Evolutionary conservation across 495 filamentous ascomycete species (phyloP).

Genomic region (Daldinia bambusicola): DNA sequence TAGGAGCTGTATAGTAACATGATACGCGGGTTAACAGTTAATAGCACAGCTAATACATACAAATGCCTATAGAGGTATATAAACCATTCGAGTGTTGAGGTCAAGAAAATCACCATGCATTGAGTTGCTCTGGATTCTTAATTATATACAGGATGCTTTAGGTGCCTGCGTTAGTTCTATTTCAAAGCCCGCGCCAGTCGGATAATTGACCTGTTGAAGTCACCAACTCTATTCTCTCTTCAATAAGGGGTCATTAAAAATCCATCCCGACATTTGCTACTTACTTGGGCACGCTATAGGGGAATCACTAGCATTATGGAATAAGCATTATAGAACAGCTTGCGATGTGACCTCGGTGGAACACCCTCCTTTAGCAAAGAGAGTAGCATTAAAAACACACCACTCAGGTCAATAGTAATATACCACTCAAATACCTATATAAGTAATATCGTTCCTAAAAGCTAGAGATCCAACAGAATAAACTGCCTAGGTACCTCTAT

Average conservation of each 20-base stretch:
- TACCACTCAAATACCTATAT: background rate
- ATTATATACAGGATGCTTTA: too few species aligned
- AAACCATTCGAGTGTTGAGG: too few species aligned
- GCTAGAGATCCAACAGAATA: background rate
- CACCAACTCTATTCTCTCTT: background rate
- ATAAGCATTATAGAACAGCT: constrained; percentile 6
- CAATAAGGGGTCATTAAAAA: background rate
- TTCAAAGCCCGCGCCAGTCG: too few species aligned
- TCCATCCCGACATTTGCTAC: background rate
- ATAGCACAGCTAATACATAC: too few species aligned
- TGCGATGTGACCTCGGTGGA: constrained; percentile 31
- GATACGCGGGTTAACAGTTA: too few species aligned
- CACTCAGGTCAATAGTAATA: background rate
- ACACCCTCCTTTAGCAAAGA: constrained; percentile 28
- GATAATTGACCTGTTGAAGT: background rate
- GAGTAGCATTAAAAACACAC: constrained; percentile 18
- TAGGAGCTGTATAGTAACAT: too few species aligned
- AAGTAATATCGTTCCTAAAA: background rate
- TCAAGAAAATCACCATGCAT: too few species aligned
- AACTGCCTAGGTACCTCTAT: too few species aligned
- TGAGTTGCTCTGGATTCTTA: too few species aligned
- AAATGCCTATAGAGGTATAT: too few species aligned
- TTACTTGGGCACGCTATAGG: background rate
- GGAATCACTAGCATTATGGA: background rate
- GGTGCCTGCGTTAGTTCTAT: too few species aligned